Evolutionary conservation across 192 early-diverging fungal genomes (phyloP), one percentile per base, ranked within the genome.

Genomic region (Oehlia diaphana): DNA sequence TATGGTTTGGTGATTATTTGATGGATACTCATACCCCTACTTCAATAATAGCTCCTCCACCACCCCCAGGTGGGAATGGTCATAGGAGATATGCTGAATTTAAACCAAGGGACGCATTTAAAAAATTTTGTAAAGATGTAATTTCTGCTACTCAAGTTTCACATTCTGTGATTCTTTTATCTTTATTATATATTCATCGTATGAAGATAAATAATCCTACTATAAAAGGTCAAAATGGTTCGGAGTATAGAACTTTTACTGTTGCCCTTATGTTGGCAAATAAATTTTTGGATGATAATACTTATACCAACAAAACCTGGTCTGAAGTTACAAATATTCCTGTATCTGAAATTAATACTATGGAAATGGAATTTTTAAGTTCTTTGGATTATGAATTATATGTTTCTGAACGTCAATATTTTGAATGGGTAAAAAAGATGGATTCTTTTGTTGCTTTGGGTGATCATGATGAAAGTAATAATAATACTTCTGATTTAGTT

Each of bases 221-320:
- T 13, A 87, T 91, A 47, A 84, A 86, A 80, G 92, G 90, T 64
- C 85, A 86, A 39, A 81, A 83, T 50, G 95, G 95, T 63, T 92
- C 91, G 66, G 95, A 97, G 79, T 94, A 92, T 74, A 85, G 95
- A 21, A 81, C 96, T 62, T 93, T 97, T 81, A 92, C 94, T 9
- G 93, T 93, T n/a, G 91, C 94, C 47, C 86, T 97, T 47, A 94
- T 95, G 87, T 87, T 95, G 5, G 92, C 94, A 71, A 95, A 93
- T 86, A 97, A 97, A 80, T 92, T 90, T 79, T 85, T 95, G 35
- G 91, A 95, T 80, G 96, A 97, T 84, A 96, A 96, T 82, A 96
- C 94, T 65, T 97, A 94, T 79, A 92, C 96, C 14, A 95, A 94
- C 82, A 89, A 92, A 81, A 94, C 94, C 21, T 97, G 96, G 96